phyloP scores from a whole-genome alignment of 768 basidiomycete genomes.

The Chalciporus pseudorubinellus region DNA sequence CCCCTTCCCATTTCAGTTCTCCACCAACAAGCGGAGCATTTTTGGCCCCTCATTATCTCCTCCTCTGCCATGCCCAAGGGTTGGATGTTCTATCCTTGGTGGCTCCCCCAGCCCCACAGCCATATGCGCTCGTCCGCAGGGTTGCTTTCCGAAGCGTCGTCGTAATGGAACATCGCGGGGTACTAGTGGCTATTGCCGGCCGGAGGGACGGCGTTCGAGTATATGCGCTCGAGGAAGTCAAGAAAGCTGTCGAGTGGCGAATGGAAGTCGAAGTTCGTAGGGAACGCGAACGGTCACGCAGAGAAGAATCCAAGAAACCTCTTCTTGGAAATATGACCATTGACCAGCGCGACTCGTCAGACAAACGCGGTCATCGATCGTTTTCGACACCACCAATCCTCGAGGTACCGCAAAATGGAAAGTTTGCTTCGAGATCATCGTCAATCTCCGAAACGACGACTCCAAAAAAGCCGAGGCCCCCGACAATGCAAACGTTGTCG shows the following conservation, averaged over 20 bases:
- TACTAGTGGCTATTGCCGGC: conserved; percentile 87
- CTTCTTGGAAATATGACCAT: conserved; percentile 36
- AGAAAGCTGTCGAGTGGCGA: conserved; percentile 84
- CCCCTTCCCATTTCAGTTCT: conserved; percentile 74
- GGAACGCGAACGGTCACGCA: conserved; percentile 68
- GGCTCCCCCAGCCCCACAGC: conserved; percentile 70
- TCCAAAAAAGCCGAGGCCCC: conserved; percentile 27
- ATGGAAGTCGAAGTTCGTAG: conserved; percentile 76
- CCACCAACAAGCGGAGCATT: conserved; percentile 80
- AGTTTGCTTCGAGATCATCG: conserved; percentile 19
- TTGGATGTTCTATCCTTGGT: conserved; percentile 79
- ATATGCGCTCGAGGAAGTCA: conserved; percentile 84
- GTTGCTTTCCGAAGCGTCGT: conserved; percentile 86
- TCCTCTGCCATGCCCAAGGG: conserved; percentile 84
- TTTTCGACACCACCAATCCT: conserved; percentile 48
- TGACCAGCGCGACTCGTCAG: conserved; percentile 40
- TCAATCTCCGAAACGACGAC: conserved; percentile 12
- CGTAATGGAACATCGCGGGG: conserved; percentile 89
- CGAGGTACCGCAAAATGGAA: conserved; percentile 21
- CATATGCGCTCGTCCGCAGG: conserved; percentile 79
- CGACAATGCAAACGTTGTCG: conserved; percentile 23
- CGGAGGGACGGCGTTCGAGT: conserved; percentile 84
- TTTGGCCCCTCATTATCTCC: conserved; percentile 74
- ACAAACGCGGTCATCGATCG: conserved; percentile 48
- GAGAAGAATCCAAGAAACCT: conserved; percentile 62